These are phyloP conservation scores for Cymodocea nodosa DNA, from an alignment of 116 monocot genomes.

Conservation along the genomic window DNA sequence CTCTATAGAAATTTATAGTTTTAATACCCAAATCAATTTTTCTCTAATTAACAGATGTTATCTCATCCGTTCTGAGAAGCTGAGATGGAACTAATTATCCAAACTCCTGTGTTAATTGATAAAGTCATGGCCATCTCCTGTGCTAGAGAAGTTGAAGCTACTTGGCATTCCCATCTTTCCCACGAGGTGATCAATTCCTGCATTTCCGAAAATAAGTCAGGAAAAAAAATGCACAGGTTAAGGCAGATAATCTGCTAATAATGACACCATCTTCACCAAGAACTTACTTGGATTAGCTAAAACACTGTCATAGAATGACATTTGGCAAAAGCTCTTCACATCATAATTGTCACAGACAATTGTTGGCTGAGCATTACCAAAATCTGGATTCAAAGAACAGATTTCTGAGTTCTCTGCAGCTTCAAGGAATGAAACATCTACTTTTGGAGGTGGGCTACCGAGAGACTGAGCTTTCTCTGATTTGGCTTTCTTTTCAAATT, in stretches of 20 bases:
- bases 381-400: neutral
- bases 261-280: neutral
- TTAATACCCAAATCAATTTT: neutral
- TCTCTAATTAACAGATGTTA: neutral
- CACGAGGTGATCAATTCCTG: slow-evolving; percentile 34
- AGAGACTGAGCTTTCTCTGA: slow-evolving; percentile 4
- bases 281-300: slow-evolving; percentile 17
- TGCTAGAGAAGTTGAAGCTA: slow-evolving; percentile 13
- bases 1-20: too few relatives aligned
- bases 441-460: too few relatives aligned
- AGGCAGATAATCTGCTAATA: neutral
- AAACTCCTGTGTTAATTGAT: slow-evolving; percentile 11
- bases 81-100: neutral
- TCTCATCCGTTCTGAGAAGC: too few relatives aligned
- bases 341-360: slow-evolving; percentile 12
- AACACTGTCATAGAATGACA: slow-evolving; percentile 26
- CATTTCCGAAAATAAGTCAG: neutral
- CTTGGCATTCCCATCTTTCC: slow-evolving; percentile 21
- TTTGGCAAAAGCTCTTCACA: slow-evolving; percentile 13
- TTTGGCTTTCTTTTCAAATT: slow-evolving; percentile 34
- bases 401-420: too few relatives aligned
- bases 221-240: neutral
- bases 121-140: slow-evolving; percentile 24
- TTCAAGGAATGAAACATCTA: too few relatives aligned
- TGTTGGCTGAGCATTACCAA: slow-evolving; percentile 5